A percentile compares a stretch with the other conserved stretches of the same genome.
phyloP scores from a whole-genome alignment of 202 grass and related monocot species.

The Zoysia matrella region DNA sequence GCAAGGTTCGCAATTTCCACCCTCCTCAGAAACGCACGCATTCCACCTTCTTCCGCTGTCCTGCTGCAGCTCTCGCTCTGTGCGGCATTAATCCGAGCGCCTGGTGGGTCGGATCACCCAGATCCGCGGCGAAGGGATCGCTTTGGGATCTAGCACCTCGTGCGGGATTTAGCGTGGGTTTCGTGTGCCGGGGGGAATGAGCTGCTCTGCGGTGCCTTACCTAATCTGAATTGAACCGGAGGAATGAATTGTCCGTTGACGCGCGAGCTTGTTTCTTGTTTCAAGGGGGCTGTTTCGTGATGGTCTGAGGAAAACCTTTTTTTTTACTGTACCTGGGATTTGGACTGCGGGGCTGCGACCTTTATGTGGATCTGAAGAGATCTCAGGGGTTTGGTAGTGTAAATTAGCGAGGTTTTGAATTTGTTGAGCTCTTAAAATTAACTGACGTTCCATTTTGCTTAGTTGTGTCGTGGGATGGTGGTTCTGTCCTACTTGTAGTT shows the following conservation, averaged over 20 bases:
- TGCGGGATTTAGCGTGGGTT: slow-evolving; percentile 7
- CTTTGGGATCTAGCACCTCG: slow-evolving; percentile 32
- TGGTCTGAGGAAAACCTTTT: neutral
- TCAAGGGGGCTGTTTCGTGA: neutral
- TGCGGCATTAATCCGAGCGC: slow-evolving; percentile 43
- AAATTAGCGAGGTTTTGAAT: slow-evolving; percentile 23
- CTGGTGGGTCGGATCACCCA: slow-evolving; percentile 23
- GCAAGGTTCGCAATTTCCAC: slow-evolving; percentile 37
- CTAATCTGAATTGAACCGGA: slow-evolving; percentile 29
- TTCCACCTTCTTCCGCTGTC: neutral
- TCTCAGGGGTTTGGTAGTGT: neutral
- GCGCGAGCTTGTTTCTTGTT: neutral
- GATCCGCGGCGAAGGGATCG: slow-evolving; percentile 12
- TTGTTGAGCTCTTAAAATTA: neutral
- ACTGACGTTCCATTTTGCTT: slow-evolving; percentile 16
- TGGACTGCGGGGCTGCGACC: neutral
- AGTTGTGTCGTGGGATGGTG: neutral
- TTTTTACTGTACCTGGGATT: slow-evolving; percentile 32
- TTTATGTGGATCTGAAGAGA: slow-evolving; percentile 51
- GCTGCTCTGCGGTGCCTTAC: neutral
- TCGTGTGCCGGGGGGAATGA: slow-evolving; percentile 21
- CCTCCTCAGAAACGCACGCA: neutral
- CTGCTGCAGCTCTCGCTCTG: slow-evolving; percentile 9
- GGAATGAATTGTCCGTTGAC: neutral
- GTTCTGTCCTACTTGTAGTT: neutral